phyloP scores from a whole-genome alignment of 164 flowering plant genomes.

The Sextonia rubra region DNA sequence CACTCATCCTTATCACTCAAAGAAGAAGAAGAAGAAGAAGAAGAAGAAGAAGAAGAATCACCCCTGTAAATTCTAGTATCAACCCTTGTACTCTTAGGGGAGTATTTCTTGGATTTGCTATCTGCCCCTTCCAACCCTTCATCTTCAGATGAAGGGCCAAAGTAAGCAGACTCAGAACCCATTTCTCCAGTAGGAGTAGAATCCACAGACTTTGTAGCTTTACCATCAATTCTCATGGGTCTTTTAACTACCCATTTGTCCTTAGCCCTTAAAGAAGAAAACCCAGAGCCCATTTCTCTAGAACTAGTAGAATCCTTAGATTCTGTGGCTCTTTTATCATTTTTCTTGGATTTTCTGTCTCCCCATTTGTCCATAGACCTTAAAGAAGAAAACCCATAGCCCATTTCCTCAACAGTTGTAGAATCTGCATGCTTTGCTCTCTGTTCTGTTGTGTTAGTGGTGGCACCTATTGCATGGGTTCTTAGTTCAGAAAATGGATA shows the following conservation, averaged over 20 bases:
- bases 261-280: constrained; percentile 30
- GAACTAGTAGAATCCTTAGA: constrained; percentile 10
- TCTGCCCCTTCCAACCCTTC: not conserved
- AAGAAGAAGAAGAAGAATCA: not conserved
- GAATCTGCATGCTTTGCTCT: constrained; percentile 14
- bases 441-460: constrained; percentile 14
- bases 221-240: constrained; percentile 7
- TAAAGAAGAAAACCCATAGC: constrained; percentile 27
- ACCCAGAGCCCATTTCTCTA: constrained; percentile 25
- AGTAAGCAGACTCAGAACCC: constrained; percentile 24
- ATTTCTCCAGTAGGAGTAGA: constrained; percentile 7
- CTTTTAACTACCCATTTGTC: constrained; percentile 16
- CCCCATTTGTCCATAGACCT: constrained; percentile 24
- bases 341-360: constrained; percentile 13
- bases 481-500: constrained; percentile 17
- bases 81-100: not conserved
- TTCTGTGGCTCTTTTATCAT: constrained; percentile 1
- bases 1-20: constrained; percentile 11
- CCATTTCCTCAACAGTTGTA: constrained; percentile 19
- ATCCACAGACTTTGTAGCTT: constrained; percentile 2
- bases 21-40: not conserved
- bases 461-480: constrained; percentile 12
- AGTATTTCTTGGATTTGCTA: constrained; percentile 12
- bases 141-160: constrained; percentile 20
- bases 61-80: not conserved